Evolutionary conservation across 768 basidiomycete genomes (phyloP).

Genomic region (Macrolepiota fuliginosa): DNA sequence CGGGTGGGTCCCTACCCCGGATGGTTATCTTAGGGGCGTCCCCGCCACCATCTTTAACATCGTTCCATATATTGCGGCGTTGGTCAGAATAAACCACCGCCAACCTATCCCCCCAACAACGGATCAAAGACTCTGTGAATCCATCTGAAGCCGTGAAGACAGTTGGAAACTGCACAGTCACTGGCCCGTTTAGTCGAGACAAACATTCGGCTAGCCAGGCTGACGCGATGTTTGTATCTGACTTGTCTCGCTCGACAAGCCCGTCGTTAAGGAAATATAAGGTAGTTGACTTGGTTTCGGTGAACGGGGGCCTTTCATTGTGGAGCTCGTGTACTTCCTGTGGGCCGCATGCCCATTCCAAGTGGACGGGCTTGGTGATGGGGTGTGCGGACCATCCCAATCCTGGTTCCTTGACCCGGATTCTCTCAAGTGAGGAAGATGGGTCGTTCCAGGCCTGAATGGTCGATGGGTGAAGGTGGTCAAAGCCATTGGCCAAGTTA

Average conservation of each 20-base stretch:
- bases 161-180: background rate
- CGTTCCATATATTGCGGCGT: background rate
- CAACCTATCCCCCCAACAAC: background rate
- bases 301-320: background rate
- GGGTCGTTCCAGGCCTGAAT: constrained; percentile 14
- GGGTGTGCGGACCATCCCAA: background rate
- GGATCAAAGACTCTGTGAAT: background rate
- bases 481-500: constrained; percentile 2
- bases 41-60: background rate
- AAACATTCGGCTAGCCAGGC: background rate
- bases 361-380: background rate
- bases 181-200: background rate
- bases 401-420: background rate
- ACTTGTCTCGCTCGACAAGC: background rate
- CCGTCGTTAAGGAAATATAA: background rate
- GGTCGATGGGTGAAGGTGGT: constrained; percentile 11
- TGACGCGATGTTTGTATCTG: background rate
- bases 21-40: background rate
- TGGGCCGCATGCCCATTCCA: background rate
- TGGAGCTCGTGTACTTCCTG: background rate
- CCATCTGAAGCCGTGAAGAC: background rate
- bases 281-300: background rate
- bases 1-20: too few relatives aligned
- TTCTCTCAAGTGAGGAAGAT: background rate
- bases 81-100: background rate